Evolutionary conservation across 1,284 basidiomycete genomes (phyloP), one percentile per base, ranked within the genome.

Genomic region (Porodaedalea pini): DNA sequence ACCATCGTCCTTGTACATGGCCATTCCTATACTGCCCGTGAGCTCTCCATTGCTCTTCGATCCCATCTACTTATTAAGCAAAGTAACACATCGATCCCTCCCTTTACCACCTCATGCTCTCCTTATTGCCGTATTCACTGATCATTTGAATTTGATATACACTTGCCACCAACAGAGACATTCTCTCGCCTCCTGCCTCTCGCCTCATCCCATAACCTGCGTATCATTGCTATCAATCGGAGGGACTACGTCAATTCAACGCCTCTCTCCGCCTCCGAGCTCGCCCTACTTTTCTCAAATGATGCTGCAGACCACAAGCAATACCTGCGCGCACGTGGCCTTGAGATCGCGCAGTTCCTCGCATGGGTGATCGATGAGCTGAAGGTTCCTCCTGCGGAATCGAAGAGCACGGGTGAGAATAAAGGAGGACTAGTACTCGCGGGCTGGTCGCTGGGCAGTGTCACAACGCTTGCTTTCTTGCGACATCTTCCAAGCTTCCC

Each of bases 391-490:
- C 25, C 49, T 5, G 40, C 39, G 6, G 13, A 13, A 4, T 19
- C 23, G 15, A 32, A 31, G 19, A 34, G 29, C 13, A 32, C 23
- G 3, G 47, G 40, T 21, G 48, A 25, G 3, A 37, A n/a, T 7
- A n/a, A 32, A 1, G 61, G 61, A 3, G 61, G 61, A 3, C 44
- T 63, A 5, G 45, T 50, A 3, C 45, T 63, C 4, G 19, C 48
- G 19, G 61, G 60, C 7, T 63, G 61, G 61, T 61, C 60, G 8
- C 40, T 61, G 13, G 61, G 61, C 13, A 61, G 58, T 19, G 25
- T 61, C 31, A 45, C 25, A 8, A 52, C 56, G 10, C 49, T 57
- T 11, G 47, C 56, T 2, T 48, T 52, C 27, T 40, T 52, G 11
- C 34, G 50, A 5, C 50, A 57, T 32, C 32, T 53, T n/a, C 21